A percentile compares a stretch with the other conserved stretches of the same genome.
phyloP scores from a whole-genome alignment of 345 rosid species.

The Eucalyptus guilfoylei region DNA sequence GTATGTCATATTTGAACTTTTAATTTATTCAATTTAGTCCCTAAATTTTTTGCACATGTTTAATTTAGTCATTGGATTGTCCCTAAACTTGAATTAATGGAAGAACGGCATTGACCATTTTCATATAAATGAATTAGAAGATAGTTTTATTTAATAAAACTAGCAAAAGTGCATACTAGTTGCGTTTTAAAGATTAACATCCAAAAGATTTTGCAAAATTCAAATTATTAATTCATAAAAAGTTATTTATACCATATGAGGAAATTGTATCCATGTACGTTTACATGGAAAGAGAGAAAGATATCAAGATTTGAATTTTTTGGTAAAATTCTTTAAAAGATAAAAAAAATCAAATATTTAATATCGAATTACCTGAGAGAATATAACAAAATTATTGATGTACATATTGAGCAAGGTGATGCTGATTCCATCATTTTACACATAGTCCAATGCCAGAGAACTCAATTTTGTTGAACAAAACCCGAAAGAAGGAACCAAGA shows the following conservation, averaged over 20 bases:
- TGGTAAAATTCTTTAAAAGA: no score
- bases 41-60: background rate
- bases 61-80: background rate
- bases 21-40: no score
- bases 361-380: fast-evolving
- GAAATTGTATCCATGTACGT: background rate
- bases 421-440: no score
- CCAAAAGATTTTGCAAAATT: background rate
- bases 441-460: fast-evolving
- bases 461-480: no score
- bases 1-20: fast-evolving
- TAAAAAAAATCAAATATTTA: fast-evolving
- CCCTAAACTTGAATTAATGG: no score
- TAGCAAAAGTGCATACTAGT: background rate
- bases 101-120: no score
- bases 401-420: fast-evolving
- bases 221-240: background rate
- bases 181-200: background rate
- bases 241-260: no score
- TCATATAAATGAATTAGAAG: background rate
- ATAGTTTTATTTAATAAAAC: background rate
- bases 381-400: no score
- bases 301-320: no score
- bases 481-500: no score
- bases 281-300: no score